Conservation (phyloP, 306 rosid genomes). For the Crotalaria pallida region DNA sequence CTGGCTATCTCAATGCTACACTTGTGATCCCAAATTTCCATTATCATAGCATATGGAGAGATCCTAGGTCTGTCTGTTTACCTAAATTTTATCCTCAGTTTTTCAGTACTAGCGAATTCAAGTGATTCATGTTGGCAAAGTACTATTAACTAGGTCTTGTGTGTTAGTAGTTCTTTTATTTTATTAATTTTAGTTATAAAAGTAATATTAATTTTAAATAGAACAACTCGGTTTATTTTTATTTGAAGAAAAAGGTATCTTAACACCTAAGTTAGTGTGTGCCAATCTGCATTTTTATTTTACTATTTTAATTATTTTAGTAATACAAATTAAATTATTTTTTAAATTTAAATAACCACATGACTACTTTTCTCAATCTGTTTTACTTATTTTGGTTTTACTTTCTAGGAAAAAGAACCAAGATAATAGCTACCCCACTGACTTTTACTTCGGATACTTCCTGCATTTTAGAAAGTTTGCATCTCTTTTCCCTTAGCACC, state of each 20-base stretch:
- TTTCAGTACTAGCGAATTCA: too few species aligned
- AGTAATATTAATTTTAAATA: not conserved
- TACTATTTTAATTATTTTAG: not conserved
- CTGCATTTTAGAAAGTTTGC: not conserved
- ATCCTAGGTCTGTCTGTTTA: too few species aligned
- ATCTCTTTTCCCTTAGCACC: not conserved
- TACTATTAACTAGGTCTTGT: too few species aligned
- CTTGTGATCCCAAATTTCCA: too few species aligned
- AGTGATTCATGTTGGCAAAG: too few species aligned
- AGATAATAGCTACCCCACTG: not conserved
- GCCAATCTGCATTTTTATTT: not conserved
- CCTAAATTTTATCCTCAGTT: too few species aligned
- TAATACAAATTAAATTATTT: not conserved
- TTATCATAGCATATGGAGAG: too few species aligned
- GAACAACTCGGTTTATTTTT: not conserved
- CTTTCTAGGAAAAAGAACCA: not conserved
- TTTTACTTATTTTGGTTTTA: not conserved
- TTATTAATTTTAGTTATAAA: not conserved
- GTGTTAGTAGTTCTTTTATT: not conserved
- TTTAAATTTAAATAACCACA: not conserved
- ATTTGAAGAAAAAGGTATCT: not conserved
- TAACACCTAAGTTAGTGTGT: not conserved
- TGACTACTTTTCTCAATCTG: not conserved
- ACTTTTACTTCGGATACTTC: not conserved
- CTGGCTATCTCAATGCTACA: conserved; percentile 87